Percentiles rank a stretch among this genome's conserved stretches.
phyloP scores from a whole-genome alignment of 106 monocot genomes.

The Gastrodia elata region DNA sequence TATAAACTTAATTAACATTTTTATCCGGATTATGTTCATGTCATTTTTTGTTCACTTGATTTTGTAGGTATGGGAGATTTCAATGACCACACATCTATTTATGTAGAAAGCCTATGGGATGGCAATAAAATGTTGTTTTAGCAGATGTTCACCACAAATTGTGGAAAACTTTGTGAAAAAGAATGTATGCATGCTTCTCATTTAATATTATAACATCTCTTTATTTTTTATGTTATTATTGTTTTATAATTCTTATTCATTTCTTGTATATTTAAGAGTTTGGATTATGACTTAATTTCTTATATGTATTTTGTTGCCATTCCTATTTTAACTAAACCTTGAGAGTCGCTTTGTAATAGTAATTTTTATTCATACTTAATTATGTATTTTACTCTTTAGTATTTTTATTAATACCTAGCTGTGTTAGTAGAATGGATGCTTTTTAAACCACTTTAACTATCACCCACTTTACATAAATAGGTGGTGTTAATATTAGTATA shows the following conservation, averaged over 20 bases:
- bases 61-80: conserved; percentile 84
- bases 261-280: neutral
- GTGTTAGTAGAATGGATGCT: no score
- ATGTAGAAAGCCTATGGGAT: conserved; percentile 58
- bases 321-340: no score
- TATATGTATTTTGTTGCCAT: neutral
- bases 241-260: neutral
- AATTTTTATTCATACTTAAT: no score
- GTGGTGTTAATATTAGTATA: no score
- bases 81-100: conserved; percentile 45
- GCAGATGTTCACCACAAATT: conserved; percentile 69
- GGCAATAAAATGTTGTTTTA: conserved; percentile 77
- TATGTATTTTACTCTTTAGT: neutral
- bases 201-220: neutral
- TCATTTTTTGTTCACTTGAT: conserved; percentile 7
- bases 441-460: no score
- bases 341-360: no score
- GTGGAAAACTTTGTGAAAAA: conserved; percentile 62
- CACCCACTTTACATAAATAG: no score
- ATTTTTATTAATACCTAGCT: no score
- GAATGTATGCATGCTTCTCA: conserved; percentile 50
- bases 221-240: neutral
- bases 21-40: neutral
- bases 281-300: neutral
- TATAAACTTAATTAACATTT: neutral